A percentile compares a stretch with the other conserved stretches of the same genome.
These are phyloP conservation scores for Przewalskia tangutica DNA, from an alignment of 257 asterid genomes.

Conservation along the genomic window DNA sequence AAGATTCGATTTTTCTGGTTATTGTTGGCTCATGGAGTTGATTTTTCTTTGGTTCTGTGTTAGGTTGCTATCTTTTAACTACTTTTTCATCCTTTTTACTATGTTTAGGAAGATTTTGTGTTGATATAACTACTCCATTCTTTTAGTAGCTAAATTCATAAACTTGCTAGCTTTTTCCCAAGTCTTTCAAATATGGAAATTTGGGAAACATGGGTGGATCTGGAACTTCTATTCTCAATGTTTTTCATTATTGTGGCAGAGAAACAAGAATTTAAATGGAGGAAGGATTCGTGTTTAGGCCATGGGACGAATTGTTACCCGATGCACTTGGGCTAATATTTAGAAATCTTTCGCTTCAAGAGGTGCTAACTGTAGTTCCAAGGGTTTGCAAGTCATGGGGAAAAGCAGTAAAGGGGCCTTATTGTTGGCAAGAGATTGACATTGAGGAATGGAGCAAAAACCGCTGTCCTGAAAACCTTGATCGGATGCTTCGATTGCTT, in stretches of 20 bases:
- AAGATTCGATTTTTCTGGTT: not conserved
- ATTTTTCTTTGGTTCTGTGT: not conserved
- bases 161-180: not conserved
- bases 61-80: not conserved
- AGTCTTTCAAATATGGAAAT: not conserved
- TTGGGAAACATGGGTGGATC: not conserved
- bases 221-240: not conserved
- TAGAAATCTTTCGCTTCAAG: slow-evolving; percentile 28
- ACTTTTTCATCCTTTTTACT: not conserved
- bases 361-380: slow-evolving; percentile 28
- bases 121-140: not conserved
- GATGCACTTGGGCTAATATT: slow-evolving; percentile 35
- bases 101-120: not conserved
- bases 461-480: slow-evolving; percentile 7
- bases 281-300: slow-evolving; percentile 17
- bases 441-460: slow-evolving; percentile 33
- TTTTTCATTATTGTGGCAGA: not conserved
- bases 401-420: slow-evolving; percentile 26
- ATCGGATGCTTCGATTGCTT: slow-evolving; percentile 26
- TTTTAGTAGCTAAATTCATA: not conserved
- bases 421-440: slow-evolving; percentile 43
- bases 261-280: not conserved
- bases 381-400: slow-evolving; percentile 35
- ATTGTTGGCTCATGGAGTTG: not conserved
- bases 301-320: slow-evolving; percentile 33